Conservation (phyloP, 2,329 filamentous ascomycete species). For the Plenodomus biglobosus region DNA sequence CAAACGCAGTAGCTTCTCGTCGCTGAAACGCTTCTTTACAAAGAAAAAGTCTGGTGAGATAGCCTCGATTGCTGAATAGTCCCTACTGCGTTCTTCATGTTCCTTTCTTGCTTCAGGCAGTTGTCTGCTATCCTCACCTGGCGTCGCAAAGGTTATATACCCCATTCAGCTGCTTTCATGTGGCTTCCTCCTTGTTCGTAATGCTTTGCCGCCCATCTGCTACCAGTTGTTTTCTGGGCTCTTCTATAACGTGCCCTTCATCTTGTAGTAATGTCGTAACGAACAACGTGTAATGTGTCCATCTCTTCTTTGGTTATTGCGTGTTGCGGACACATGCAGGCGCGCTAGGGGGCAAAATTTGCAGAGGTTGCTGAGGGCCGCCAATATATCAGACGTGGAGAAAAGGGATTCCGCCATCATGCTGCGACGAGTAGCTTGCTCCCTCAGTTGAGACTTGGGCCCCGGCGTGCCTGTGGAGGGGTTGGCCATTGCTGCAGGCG, state of each 20-base stretch:
- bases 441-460: background rate
- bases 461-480: background rate
- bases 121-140: constrained; percentile 23
- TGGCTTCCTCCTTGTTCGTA: background rate
- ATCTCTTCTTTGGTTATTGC: constrained; percentile 1
- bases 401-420: background rate
- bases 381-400: background rate
- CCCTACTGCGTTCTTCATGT: constrained; percentile 5
- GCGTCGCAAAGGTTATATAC: constrained; percentile 39
- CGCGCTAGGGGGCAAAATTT: background rate
- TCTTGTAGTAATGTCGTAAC: constrained; percentile 20
- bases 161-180: constrained; percentile 13
- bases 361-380: background rate
- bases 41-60: constrained; percentile 38
- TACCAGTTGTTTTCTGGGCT: background rate
- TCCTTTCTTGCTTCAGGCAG: constrained; percentile 19
- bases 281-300: constrained; percentile 17
- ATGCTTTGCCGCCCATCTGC: background rate
- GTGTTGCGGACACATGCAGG: constrained; percentile 1
- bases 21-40: constrained; percentile 40
- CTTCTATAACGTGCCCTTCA: constrained; percentile 16
- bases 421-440: background rate
- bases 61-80: constrained; percentile 40
- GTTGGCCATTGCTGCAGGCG: background rate
- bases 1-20: constrained; percentile 40